Conservation (phyloP, 441 rosid species). For the Kokia cookei region DNA sequence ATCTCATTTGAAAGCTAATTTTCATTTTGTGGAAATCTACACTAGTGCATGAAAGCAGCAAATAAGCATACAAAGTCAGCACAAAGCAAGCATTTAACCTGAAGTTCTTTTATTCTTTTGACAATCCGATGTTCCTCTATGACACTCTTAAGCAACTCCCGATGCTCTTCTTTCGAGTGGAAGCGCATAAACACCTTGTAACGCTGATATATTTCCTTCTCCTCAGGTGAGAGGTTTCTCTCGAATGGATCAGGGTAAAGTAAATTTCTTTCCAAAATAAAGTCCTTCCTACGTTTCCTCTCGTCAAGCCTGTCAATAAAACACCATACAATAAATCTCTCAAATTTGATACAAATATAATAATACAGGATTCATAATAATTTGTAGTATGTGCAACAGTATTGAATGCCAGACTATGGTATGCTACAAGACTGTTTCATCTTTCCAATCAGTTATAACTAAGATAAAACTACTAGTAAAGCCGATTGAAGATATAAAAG, state of each 20-base stretch:
- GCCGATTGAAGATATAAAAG: not conserved
- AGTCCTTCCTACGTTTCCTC: constrained; percentile 87
- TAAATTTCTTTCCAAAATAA: constrained; percentile 80
- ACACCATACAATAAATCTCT: constrained; percentile 10
- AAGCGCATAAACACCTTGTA: constrained; percentile 80
- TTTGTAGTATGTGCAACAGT: not conserved
- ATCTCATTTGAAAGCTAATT: not conserved
- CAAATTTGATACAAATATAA: constrained; percentile 11
- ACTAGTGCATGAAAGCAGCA: not conserved
- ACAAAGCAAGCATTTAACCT: constrained; percentile 44
- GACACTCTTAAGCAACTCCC: constrained; percentile 57
- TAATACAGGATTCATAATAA: not conserved
- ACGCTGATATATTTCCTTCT: constrained; percentile 56
- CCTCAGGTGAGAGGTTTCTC: constrained; percentile 63
- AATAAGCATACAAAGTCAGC: not conserved
- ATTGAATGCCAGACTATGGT: not conserved
- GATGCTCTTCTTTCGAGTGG: constrained; percentile 87
- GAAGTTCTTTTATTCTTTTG: constrained; percentile 78
- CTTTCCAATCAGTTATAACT: not conserved
- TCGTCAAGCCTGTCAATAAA: constrained; percentile 78
- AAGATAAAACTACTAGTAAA: not conserved
- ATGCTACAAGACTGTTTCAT: not conserved
- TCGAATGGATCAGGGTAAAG: constrained; percentile 66
- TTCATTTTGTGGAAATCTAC: not conserved
- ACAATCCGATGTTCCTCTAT: constrained; percentile 64